Base-by-base conservation (phyloP, 345 rosid genomes). In the Salix koriyanagi region DNA sequence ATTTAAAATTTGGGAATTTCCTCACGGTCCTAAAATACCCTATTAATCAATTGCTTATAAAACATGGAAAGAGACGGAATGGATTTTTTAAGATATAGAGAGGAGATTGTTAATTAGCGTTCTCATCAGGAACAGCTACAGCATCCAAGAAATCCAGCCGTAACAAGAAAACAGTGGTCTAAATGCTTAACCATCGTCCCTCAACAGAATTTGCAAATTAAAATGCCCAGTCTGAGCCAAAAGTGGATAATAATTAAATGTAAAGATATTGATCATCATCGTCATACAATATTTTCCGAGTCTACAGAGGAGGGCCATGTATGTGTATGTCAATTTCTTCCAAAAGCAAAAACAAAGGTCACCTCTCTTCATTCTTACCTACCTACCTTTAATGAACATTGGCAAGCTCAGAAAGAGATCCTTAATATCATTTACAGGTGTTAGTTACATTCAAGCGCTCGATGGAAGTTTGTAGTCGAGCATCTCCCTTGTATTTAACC, bases 401-500 rank as follows among this genome's bases (percentile, higher is more conserved):
- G 65, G 75, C 28, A 41, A 50, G 81, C 81, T 56, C 69, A 19
- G 64, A 71, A 54, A 39, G 46, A 36, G 79, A 58, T 65, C 66
- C 30, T 65, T 64, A 58, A 79, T 73, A 79, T 41, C 71, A 86
- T 85, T 76, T 84, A 86, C 90, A 87, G 23, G 72, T 73, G 74
- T 77, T 62, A 30, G 41, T 25, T 77, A 10, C 25, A 5, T 69
- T 79, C 69, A 87, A 66, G 56, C 46, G 56, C 79, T 76, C 18
- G 88, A 81, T 19, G 91, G 87, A 75, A 64, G 88, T 89, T 92
- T 91, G 90, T 78, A 87, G 75, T 93, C 99, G 4, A 93, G 87
- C 97, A 96, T 92, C 85, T 93, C 99, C 91, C 80, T 92, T 74
- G 83, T 85, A 82, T 89, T 93, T 83, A 96, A 81, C 84, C 89